phyloP scores from a whole-genome alignment of 2,329 filamentous ascomycete species.

The Trichoderma semiorbis region DNA sequence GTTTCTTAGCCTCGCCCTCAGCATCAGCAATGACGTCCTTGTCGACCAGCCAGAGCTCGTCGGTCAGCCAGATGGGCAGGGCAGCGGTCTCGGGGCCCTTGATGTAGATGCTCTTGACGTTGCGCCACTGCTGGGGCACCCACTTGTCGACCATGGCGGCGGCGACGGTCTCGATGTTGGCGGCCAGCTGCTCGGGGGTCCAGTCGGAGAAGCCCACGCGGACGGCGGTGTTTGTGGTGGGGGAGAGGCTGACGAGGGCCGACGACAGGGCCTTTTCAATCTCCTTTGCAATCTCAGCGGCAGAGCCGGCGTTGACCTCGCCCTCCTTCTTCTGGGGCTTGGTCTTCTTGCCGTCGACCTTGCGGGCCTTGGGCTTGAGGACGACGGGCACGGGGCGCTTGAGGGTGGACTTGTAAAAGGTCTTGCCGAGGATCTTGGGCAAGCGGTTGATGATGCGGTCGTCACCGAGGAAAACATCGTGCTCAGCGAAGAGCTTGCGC shows the following conservation, averaged over 20 bases:
- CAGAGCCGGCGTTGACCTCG: constrained; percentile 47
- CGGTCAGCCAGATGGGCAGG: constrained; percentile 90
- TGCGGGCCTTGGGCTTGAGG: constrained; percentile 61
- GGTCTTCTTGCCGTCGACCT: constrained; percentile 55
- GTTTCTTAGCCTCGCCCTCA: constrained; percentile 45
- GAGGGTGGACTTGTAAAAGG: constrained; percentile 77
- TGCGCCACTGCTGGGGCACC: constrained; percentile 82
- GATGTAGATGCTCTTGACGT: constrained; percentile 79
- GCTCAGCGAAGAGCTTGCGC: constrained; percentile 77
- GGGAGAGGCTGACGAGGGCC: constrained; percentile 77
- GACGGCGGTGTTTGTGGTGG: constrained; percentile 75
- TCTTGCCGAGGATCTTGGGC: constrained; percentile 79
- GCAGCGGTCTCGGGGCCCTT: constrained; percentile 87
- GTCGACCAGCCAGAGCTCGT: constrained; percentile 84
- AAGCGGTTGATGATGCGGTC: constrained; percentile 75
- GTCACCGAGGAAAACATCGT: constrained; percentile 92
- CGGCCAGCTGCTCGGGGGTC: constrained; percentile 70
- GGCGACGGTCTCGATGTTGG: constrained; percentile 74
- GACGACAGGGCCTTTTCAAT: constrained; percentile 72
- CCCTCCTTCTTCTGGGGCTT: constrained; percentile 54
- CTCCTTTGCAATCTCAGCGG: constrained; percentile 71
- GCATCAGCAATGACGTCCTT: constrained; percentile 66
- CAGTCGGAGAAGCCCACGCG: constrained; percentile 74
- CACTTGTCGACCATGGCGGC: constrained; percentile 70
- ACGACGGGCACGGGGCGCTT: constrained; percentile 86